A percentile compares a stretch with the other conserved stretches of the same genome.
Evolutionary conservation across 345 rosid species (phyloP).

Genomic region (Rhizophora mangle): DNA sequence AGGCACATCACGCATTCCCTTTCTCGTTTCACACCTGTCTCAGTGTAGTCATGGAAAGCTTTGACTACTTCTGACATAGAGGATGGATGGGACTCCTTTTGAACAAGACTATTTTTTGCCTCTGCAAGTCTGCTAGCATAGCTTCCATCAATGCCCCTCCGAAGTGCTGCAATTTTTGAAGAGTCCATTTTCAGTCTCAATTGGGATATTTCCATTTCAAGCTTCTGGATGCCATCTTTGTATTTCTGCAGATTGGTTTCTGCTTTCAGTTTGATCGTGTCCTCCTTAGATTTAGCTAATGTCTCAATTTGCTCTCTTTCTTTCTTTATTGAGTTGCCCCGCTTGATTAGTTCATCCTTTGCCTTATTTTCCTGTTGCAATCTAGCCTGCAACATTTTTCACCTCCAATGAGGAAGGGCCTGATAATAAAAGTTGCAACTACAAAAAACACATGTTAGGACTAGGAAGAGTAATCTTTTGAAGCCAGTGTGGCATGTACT

Average conservation of each 20-base stretch:
- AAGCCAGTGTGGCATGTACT: slow-evolving; percentile 23
- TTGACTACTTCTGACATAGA: slow-evolving; percentile 29
- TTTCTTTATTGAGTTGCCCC: slow-evolving; percentile 42
- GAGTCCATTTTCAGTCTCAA: slow-evolving; percentile 61
- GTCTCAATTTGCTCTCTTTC: slow-evolving; percentile 51
- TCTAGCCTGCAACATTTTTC: slow-evolving; percentile 61
- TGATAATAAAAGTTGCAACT: slow-evolving; percentile 17
- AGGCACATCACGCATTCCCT: slow-evolving; percentile 95
- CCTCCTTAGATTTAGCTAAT: slow-evolving; percentile 48
- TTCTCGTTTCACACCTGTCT: slow-evolving; percentile 58
- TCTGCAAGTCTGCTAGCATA: slow-evolving; percentile 40
- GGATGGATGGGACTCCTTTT: slow-evolving; percentile 30
- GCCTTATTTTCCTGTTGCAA: slow-evolving; percentile 70
- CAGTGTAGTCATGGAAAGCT: slow-evolving; percentile 31
- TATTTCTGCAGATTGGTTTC: slow-evolving; percentile 45
- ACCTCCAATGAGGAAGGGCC: slow-evolving; percentile 27
- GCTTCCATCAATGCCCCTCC: slow-evolving; percentile 54
- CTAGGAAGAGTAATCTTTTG: slow-evolving; percentile 9
- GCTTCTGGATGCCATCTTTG: slow-evolving; percentile 54
- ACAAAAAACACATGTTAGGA: slow-evolving; percentile 17
- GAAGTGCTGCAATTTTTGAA: slow-evolving; percentile 63
- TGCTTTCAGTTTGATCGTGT: slow-evolving; percentile 45
- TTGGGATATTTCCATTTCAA: slow-evolving; percentile 60
- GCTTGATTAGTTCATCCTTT: slow-evolving; percentile 45
- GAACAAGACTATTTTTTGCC: slow-evolving; percentile 14